phyloP scores from a whole-genome alignment of 2,329 filamentous ascomycete species.

The Lasiodiplodia citricola region DNA sequence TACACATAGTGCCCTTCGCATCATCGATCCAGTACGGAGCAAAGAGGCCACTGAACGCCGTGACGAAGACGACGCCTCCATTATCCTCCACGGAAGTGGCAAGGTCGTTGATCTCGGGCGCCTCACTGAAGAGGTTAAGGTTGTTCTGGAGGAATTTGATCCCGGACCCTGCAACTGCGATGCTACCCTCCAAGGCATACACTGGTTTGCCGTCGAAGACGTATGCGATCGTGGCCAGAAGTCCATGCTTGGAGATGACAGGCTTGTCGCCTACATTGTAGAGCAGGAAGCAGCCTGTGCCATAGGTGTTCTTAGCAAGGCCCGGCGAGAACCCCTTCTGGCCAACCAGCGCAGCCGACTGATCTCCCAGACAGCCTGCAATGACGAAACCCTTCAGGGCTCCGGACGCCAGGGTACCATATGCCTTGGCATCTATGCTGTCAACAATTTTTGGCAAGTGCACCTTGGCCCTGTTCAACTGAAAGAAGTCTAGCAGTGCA shows the following conservation, averaged over 20 bases:
- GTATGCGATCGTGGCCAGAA: conserved; percentile 80
- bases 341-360: conserved; percentile 79
- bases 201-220: conserved; percentile 71
- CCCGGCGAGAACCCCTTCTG: conserved; percentile 81
- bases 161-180: conserved; percentile 76
- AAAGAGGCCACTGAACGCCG: conserved; percentile 82
- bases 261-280: conserved; percentile 82
- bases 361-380: conserved; percentile 78
- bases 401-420: conserved; percentile 67
- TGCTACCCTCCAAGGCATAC: conserved; percentile 78
- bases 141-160: conserved; percentile 69
- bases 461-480: conserved; percentile 70
- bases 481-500: conserved; percentile 74
- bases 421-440: conserved; percentile 72
- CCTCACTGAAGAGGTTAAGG: conserved; percentile 60
- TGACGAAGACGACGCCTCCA: conserved; percentile 79
- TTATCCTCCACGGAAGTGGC: conserved; percentile 69
- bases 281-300: conserved; percentile 81
- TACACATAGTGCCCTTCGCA: conserved; percentile 72
- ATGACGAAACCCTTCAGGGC: conserved; percentile 70
- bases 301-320: conserved; percentile 83
- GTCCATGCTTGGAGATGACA: conserved; percentile 76
- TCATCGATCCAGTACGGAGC: conserved; percentile 91
- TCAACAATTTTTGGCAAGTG: conserved; percentile 75
- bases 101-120: conserved; percentile 62